Base-by-base conservation (phyloP, 169 alveolate genomes). In the Perkinsus marinus region DNA sequence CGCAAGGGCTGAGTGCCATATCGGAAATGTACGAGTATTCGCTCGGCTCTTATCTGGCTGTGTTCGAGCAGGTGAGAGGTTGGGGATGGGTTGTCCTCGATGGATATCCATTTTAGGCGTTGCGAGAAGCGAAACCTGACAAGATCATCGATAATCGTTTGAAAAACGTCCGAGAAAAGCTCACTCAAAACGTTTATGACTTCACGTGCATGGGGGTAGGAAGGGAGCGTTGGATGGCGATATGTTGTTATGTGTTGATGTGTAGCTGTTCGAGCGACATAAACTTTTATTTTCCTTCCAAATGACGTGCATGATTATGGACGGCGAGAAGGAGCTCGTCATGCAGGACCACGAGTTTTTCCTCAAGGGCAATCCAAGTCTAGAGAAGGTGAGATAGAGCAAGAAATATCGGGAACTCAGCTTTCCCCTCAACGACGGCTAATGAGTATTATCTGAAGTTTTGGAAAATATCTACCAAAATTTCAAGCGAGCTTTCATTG, bases 11-110 rank as follows among this genome's bases (percentile, higher is more conserved):
- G 90, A 95, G 98, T 57, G 96, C 97, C 90, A 96, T 98, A 16
- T 95, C 98, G 68, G 96, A 96, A 68, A 97, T 98, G 99, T 97
- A 97, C 93, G 99, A 98, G 94, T 98, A 97, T 94, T 96, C 98
- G 39, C 96, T 98, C 57, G 96, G 97, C 39, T 93, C 97, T 39
- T 98, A 97, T 95, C 93, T 97, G 89, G 94, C 94, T 36, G 99
- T 97, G 0, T 98, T 97, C 95, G 95, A 95, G 91, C 95, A 96
- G 79, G 79, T 26, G 7, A 43, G 68, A 43, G 46, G 46, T 10
- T 41, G 46, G 10, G 46, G 46, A 41, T 41, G 46, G 10, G 46
- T 41, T 41, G 46, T 3, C n/a, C n/a, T n/a, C 46, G 10, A 41
- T 41, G 46, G 46, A 6, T 3, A 41, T 41, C 46, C 10, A 41